Percentiles rank a stretch among this genome's conserved stretches.
Evolutionary conservation across 192 early-diverging fungal genomes (phyloP).

Genomic region (Chytriomyces sp.): DNA sequence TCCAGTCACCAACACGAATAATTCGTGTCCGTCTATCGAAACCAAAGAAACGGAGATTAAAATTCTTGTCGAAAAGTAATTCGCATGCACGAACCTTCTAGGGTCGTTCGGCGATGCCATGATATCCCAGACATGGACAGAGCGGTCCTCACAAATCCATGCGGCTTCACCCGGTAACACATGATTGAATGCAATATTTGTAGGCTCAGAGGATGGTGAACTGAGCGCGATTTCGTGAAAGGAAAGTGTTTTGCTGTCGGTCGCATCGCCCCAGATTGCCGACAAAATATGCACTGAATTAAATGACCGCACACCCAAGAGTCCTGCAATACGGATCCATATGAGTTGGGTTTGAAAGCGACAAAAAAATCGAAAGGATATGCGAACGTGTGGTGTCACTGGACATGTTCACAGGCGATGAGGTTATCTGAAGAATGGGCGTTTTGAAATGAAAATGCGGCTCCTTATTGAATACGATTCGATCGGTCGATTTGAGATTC

Average conservation of each 20-base stretch:
- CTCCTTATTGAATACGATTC: background rate
- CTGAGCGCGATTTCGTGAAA: slow-evolving; percentile 23
- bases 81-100: background rate
- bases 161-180: slow-evolving; percentile 21
- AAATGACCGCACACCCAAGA: slow-evolving; percentile 21
- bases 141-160: slow-evolving; percentile 27
- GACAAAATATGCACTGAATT: slow-evolving; percentile 11
- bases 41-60: background rate
- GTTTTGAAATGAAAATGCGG: slow-evolving; percentile 17
- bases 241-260: background rate
- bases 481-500: background rate
- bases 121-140: slow-evolving; percentile 25
- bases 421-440: slow-evolving; percentile 26
- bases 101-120: background rate
- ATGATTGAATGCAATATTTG: slow-evolving; percentile 25
- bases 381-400: background rate
- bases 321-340: slow-evolving; percentile 3
- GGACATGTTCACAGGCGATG: background rate
- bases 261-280: background rate
- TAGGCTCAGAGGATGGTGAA: slow-evolving; percentile 3
- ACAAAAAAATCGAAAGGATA: background rate
- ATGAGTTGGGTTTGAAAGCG: background rate
- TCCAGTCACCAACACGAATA: background rate
- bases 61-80: background rate
- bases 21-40: background rate